A percentile compares a stretch with the other conserved stretches of the same genome.
Conservation (phyloP, 169 alveolate species). For the Cryptosporidium ubiquitum region DNA sequence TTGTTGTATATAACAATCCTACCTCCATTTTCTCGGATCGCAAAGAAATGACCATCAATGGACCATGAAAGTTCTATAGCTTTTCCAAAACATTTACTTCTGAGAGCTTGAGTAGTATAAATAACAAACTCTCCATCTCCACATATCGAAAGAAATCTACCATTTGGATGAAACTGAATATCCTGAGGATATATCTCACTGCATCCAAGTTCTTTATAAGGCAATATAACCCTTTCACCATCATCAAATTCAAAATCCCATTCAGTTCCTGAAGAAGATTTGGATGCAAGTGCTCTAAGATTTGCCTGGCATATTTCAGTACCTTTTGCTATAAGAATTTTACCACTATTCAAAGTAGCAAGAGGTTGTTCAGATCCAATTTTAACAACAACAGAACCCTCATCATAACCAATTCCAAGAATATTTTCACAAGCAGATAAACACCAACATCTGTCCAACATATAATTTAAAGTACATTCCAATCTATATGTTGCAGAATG, state of each 20-base stretch:
- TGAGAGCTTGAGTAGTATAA: conserved; percentile 89
- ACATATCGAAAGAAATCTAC: conserved; percentile 94
- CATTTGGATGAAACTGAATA: conserved; percentile 95
- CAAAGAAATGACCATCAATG: conserved; percentile 91
- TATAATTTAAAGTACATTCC: conserved; percentile 93
- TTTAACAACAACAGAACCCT: conserved; percentile 93
- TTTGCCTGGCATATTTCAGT: conserved; percentile 93
- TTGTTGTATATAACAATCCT: conserved; percentile 86
- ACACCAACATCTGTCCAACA: conserved; percentile 95
- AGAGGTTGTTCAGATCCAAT: conserved; percentile 97
- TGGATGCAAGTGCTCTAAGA: conserved; percentile 79
- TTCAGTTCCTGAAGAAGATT: conserved; percentile 73
- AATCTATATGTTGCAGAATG: conserved; percentile 92
- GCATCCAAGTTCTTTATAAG: conserved; percentile 89
- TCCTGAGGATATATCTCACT: conserved; percentile 94
- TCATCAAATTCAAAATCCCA: conserved; percentile 82
- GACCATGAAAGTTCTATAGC: conserved; percentile 95
- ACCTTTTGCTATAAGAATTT: conserved; percentile 93
- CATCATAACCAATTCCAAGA: conserved; percentile 88
- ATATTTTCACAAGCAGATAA: conserved; percentile 81
- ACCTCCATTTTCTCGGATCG: conserved; percentile 90
- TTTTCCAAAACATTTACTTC: conserved; percentile 93
- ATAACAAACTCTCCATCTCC: conserved; percentile 97
- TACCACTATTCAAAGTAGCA: conserved; percentile 92
- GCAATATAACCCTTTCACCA: conserved; percentile 80